A percentile compares a stretch with the other conserved stretches of the same genome.
phyloP scores from a whole-genome alignment of 2,329 filamentous ascomycete genomes.

The Colletotrichum liriopes region DNA sequence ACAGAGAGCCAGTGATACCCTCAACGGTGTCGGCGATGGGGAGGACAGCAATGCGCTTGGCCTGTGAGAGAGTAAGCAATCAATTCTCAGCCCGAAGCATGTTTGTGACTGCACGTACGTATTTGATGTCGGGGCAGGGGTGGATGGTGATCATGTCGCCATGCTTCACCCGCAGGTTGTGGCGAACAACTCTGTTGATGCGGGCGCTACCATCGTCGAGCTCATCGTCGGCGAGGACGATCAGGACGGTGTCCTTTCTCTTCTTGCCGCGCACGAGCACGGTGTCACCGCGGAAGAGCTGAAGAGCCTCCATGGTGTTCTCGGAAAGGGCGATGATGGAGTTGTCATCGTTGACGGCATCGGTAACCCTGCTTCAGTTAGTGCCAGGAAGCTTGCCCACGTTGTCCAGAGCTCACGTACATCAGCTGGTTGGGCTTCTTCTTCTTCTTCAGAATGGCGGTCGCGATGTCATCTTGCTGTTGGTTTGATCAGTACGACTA shows the following conservation, averaged over 20 bases:
- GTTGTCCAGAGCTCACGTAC: conserved; percentile 67
- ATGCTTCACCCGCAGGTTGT: conserved; percentile 98
- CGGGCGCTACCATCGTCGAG: conserved; percentile 97
- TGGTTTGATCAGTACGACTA: conserved; percentile 52
- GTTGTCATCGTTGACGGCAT: conserved; percentile 99
- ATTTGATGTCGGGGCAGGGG: conserved; percentile 99
- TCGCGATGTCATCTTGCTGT: conserved; percentile 91
- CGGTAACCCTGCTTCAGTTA: conserved; percentile 81
- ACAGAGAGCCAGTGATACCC: conserved; percentile 96
- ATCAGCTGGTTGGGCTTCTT: conserved; percentile 99
- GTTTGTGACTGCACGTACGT: conserved; percentile 75
- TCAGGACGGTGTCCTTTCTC: conserved; percentile 98
- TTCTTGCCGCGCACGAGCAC: conserved; percentile 99
- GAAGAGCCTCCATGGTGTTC: conserved; percentile 98
- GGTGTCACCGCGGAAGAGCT: conserved; percentile 98
- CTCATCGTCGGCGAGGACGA: conserved; percentile 97
- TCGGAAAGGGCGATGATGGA: conserved; percentile 98
- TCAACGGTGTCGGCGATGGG: conserved; percentile 99
- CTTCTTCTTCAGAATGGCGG: conserved; percentile 99
- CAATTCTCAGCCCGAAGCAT: not conserved
- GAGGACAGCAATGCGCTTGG: conserved; percentile 98
- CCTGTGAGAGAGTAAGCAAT: conserved; percentile 67
- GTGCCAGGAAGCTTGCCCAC: conserved; percentile 25
- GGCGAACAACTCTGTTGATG: conserved; percentile 98
- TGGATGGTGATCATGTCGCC: conserved; percentile 98